These are phyloP conservation scores for Nakaseomyces delphensis DNA, from an alignment of 1,139 yeast species.

Conservation along the genomic window DNA sequence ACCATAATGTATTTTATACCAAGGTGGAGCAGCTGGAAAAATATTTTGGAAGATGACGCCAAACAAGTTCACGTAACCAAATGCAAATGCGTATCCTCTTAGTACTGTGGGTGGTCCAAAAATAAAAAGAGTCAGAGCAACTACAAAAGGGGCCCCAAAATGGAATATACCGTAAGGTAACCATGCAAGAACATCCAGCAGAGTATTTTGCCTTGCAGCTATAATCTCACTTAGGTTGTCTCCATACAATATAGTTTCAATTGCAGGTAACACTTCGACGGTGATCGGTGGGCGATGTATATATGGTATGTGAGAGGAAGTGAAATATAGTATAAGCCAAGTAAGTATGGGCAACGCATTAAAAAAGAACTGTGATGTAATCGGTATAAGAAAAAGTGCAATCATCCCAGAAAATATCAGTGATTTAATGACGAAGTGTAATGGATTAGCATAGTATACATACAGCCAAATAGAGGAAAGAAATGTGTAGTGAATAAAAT, in stretches of 20 bases:
- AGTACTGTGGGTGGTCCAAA: constrained; percentile 91
- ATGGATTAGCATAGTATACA: constrained; percentile 37
- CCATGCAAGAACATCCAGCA: constrained; percentile 86
- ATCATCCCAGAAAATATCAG: constrained; percentile 24
- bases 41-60: constrained; percentile 77
- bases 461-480: constrained; percentile 42
- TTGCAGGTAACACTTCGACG: constrained; percentile 85
- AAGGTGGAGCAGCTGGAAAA: constrained; percentile 97
- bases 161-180: constrained; percentile 90
- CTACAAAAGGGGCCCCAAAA: constrained; percentile 81
- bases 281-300: constrained; percentile 80
- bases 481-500: constrained; percentile 45
- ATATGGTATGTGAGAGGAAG: constrained; percentile 69
- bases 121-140: constrained; percentile 67
- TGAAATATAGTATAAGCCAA: constrained; percentile 81
- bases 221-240: constrained; percentile 83
- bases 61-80: constrained; percentile 89
- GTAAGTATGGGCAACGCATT: constrained; percentile 79
- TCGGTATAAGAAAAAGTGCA: constrained; percentile 48
- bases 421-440: constrained; percentile 29
- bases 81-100: constrained; percentile 84
- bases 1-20: constrained; percentile 87
- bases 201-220: constrained; percentile 60
- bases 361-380: constrained; percentile 77
- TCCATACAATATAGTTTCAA: constrained; percentile 90